Conservation (phyloP, 306 rosid genomes). For the Medicago ruthenica region DNA sequence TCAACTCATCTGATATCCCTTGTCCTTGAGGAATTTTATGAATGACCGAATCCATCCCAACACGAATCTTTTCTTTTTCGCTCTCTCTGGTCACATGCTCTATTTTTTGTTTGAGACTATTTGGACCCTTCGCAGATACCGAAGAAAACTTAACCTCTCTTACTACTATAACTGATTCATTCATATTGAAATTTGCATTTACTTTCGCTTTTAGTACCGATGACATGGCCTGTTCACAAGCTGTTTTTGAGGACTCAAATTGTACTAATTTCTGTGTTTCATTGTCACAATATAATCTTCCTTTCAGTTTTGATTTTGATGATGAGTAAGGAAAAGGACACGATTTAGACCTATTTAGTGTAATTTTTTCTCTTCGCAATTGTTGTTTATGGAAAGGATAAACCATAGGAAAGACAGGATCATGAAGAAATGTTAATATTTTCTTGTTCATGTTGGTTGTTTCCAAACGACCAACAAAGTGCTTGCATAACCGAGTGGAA, state of each 20-base stretch:
- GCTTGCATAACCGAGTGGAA: conserved; percentile 11
- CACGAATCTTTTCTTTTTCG: conserved; percentile 34
- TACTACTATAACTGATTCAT: conserved; percentile 2
- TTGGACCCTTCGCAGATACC: conserved; percentile 26
- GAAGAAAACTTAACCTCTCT: conserved; percentile 18
- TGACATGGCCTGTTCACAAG: background rate
- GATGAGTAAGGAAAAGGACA: conserved; percentile 31
- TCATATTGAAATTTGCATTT: conserved; percentile 28
- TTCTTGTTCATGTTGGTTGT: conserved; percentile 54
- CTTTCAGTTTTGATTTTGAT: conserved; percentile 25
- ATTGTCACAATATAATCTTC: background rate
- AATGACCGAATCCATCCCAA: conserved; percentile 40
- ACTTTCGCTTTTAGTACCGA: background rate
- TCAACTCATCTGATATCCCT: conserved; percentile 26
- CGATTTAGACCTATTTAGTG: conserved; percentile 52
- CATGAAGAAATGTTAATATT: conserved; percentile 49
- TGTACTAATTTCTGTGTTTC: background rate
- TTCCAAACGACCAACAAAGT: background rate
- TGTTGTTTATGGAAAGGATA: conserved; percentile 51
- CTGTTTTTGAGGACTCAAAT: conserved; percentile 12
- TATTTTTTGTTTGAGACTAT: conserved; percentile 40
- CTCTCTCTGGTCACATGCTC: conserved; percentile 34
- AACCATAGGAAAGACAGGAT: conserved; percentile 60
- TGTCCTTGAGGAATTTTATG: conserved; percentile 48
- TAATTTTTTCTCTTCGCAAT: conserved; percentile 36